phyloP scores from a whole-genome alignment of 345 rosid genomes.

The Moricandia moricandioides region DNA sequence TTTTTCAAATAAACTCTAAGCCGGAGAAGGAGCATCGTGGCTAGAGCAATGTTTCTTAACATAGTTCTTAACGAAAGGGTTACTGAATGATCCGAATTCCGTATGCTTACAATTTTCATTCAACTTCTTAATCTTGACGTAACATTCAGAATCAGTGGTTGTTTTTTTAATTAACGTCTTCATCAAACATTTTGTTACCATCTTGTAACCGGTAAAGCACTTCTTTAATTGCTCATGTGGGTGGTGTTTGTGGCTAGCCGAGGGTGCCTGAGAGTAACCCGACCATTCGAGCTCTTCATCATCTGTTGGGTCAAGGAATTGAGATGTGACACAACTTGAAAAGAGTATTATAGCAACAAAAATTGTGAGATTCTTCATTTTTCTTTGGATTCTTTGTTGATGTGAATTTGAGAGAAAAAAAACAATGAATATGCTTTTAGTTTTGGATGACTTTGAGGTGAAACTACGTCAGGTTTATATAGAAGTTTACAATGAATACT shows the following conservation, averaged over 20 bases:
- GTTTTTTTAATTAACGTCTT: neutral
- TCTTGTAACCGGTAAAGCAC: neutral
- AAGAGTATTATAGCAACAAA: neutral
- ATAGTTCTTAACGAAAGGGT: neutral
- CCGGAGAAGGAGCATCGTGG: neutral
- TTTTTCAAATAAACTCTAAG: neutral
- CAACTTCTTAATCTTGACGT: neutral
- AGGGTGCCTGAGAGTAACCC: neutral
- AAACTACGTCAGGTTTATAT: neutral
- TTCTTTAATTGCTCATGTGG: neutral
- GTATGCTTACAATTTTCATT: neutral
- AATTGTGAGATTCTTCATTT: slow-evolving; percentile 5
- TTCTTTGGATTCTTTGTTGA: neutral
- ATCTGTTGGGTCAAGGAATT: neutral
- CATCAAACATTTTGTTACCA: neutral
- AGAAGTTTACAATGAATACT: neutral
- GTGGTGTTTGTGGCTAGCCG: neutral
- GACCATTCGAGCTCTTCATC: neutral
- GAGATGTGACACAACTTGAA: slow-evolving; percentile 13
- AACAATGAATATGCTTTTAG: neutral
- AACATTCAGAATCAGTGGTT: neutral
- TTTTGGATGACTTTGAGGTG: neutral
- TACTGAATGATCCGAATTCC: neutral
- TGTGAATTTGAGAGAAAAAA: neutral
- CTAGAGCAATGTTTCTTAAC: neutral